Base-by-base conservation (phyloP, 2,329 filamentous ascomycete genomes). In the Ascochyta koolunga region DNA sequence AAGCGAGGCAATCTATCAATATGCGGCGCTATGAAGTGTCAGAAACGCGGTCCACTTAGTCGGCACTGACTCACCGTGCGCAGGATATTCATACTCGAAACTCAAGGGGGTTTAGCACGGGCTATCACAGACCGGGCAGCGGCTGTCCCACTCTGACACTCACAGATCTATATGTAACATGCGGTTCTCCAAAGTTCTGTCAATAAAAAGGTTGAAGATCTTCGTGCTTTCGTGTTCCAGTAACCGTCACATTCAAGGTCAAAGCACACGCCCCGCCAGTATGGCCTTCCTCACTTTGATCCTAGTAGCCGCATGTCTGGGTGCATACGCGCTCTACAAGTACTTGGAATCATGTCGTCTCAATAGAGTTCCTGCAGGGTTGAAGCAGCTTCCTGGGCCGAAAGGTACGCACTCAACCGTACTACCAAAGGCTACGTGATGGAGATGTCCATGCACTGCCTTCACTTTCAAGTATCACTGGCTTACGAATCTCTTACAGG, bases 361-460 rank as follows among this genome's bases (percentile, higher is more conserved):
- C 54, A 44, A 69, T 47, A 67, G 50, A 58, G 57, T 71, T 35
- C 74, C 74, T 7, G 52, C 50, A 38, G 73, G 73, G 19, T 52
- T 76, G 53, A 77, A 77, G 62, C 56, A 56, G 41, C 71, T 77
- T 8, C 75, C 75, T 22, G 74, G 74, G 6, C 75, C 75, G 22
- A 76, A 76, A 73, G 75, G 75, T 76, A 71, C 59, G 57, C 19
- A 39, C 38, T 42, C 35, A 29, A 25, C 27, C 18, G n/a, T 21
- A 16, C 18, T 15, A 51, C 52, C 27, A 41, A 27, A n/a, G 15
- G 19, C 19, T 33, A 32, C 33, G 22, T 22, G 16, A 16, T 2
- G 21, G 49, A 35, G 27, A 53, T 36, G 31, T 27, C 32, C n/a
- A n/a, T 19, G 8, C 15, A 4, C 5, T 25, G 33, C 40, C 19